phyloP scores from a whole-genome alignment of 495 filamentous ascomycete species.

The Trypethelium eluteriae region DNA sequence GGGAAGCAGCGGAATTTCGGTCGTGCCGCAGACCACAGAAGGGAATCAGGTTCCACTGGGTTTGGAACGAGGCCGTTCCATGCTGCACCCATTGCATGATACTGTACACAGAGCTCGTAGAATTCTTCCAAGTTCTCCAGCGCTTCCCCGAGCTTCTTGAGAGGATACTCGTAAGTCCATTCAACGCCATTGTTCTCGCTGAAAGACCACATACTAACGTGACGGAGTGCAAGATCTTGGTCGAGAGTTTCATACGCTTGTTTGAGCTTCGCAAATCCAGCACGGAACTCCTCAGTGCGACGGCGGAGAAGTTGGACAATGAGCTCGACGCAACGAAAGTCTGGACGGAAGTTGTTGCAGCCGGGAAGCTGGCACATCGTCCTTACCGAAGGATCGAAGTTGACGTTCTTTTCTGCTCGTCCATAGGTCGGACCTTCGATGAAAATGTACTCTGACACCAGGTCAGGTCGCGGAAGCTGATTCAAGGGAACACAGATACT shows the following conservation, averaged over 20 bases:
- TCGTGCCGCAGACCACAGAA: not conserved
- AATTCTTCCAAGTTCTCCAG: not conserved
- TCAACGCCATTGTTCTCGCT: not conserved
- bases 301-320: not conserved
- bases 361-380: not conserved
- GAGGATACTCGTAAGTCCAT: not conserved
- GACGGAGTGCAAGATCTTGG: not conserved
- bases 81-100: not conserved
- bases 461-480: not conserved
- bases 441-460: conserved; percentile 5
- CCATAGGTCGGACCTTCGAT: not conserved
- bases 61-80: not conserved
- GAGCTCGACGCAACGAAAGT: conserved; percentile 3
- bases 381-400: not conserved
- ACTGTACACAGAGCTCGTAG: not conserved
- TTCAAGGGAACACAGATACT: not conserved
- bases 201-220: not conserved
- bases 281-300: not conserved
- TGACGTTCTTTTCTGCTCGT: not conserved
- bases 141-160: not conserved
- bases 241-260: not conserved
- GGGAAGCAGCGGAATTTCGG: conserved; percentile 6
- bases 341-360: not conserved
- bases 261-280: not conserved
- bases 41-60: no score